phyloP scores from a whole-genome alignment of 768 basidiomycete species.

The Podaxis rugospora region DNA sequence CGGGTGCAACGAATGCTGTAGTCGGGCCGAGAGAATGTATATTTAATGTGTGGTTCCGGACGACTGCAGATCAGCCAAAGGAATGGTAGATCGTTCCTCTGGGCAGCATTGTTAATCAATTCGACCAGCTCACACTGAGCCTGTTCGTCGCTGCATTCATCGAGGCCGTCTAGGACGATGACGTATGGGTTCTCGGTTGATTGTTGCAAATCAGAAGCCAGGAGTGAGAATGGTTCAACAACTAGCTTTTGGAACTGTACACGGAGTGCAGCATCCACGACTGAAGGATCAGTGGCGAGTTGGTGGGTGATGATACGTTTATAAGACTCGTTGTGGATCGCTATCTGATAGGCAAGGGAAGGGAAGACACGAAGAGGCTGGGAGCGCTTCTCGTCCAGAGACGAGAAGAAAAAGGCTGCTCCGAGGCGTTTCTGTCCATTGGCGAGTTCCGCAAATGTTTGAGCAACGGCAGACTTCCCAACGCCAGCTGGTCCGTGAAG shows the following conservation, averaged over 20 bases:
- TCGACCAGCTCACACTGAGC: neutral
- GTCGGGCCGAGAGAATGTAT: neutral
- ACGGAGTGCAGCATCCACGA: neutral
- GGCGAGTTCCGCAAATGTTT: neutral
- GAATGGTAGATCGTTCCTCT: neutral
- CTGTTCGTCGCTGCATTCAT: neutral
- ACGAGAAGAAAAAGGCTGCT: neutral
- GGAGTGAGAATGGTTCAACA: neutral
- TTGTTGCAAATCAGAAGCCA: neutral
- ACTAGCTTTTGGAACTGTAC: neutral
- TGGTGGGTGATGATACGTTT: neutral
- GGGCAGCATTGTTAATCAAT: neutral
- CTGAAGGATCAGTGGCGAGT: neutral
- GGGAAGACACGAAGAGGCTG: neutral
- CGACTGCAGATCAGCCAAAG: conserved; percentile 3
- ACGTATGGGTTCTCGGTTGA: neutral
- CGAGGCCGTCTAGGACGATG: neutral
- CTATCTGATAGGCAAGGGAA: neutral
- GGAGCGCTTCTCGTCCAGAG: neutral
- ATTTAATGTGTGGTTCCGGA: neutral
- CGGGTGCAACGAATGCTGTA: neutral
- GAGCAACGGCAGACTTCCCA: neutral
- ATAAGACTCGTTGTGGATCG: neutral
- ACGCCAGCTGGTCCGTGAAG: neutral
- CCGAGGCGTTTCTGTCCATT: neutral